Evolutionary conservation across 352 stramenopile genomes (phyloP).

Genomic region (Phytophthora sp.): DNA sequence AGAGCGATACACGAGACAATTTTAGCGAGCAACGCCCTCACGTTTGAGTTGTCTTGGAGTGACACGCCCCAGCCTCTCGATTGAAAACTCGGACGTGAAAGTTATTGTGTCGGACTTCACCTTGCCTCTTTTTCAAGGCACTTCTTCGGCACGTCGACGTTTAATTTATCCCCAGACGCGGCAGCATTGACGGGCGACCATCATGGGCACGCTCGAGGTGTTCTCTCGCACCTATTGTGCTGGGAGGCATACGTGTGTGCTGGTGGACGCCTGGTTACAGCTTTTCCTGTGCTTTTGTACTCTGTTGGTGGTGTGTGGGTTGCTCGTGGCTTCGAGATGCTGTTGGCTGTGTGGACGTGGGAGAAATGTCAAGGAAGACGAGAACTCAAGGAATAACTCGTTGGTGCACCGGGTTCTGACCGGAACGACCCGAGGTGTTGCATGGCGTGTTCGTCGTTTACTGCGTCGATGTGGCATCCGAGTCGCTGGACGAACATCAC

Average conservation of each 20-base stretch:
- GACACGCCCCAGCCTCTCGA: too few species aligned
- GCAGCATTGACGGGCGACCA: constrained; percentile 5
- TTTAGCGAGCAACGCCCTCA: too few species aligned
- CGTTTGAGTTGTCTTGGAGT: too few species aligned
- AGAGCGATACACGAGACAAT: too few species aligned
- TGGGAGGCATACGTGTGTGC: constrained; percentile 53
- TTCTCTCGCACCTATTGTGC: constrained; percentile 61
- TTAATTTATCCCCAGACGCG: background rate
- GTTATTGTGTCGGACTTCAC: background rate
- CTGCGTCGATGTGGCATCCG: constrained; percentile 11
- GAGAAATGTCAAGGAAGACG: background rate
- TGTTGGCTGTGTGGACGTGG: constrained; percentile 32
- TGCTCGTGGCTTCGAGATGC: constrained; percentile 23
- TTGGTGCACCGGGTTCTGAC: constrained; percentile 20
- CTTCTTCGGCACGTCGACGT: background rate
- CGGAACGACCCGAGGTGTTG: background rate
- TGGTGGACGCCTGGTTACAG: constrained; percentile 71
- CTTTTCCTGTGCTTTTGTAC: constrained; percentile 44
- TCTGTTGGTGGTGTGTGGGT: constrained; percentile 33
- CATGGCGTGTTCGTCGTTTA: constrained; percentile 12
- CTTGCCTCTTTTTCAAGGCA: background rate
- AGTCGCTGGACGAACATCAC: constrained; percentile 30
- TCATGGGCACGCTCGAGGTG: constrained; percentile 64
- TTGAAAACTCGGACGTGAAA: too few species aligned
- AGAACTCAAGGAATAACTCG: constrained; percentile 13